Conservation (phyloP, 2,329 filamentous ascomycete species). For the Aquanectria penicillioides region DNA sequence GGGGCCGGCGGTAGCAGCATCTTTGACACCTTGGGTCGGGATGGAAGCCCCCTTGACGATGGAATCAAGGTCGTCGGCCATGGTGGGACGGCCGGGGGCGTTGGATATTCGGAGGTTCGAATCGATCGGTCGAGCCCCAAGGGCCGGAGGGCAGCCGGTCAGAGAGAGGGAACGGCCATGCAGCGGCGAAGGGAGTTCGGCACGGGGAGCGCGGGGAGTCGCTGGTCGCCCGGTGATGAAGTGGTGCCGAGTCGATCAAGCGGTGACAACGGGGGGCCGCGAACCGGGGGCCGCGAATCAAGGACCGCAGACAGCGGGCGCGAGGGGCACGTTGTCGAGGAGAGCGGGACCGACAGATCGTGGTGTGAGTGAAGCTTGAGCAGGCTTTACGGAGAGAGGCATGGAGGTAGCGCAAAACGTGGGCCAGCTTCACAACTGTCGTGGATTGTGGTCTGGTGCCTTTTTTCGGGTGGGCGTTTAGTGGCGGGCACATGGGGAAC, state of each 20-base stretch:
- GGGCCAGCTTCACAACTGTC: conserved; percentile 11
- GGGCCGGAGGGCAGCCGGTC: conserved; percentile 38
- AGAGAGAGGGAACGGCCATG: conserved; percentile 37
- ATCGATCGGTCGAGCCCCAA: conserved; percentile 13
- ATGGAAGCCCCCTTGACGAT: conserved; percentile 90
- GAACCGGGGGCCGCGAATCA: too few species aligned
- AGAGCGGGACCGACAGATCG: background rate
- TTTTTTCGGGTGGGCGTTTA: conserved; percentile 12
- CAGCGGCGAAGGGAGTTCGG: conserved; percentile 1
- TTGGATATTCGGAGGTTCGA: background rate
- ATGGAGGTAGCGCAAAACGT: conserved; percentile 9
- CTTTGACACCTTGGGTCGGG: conserved; percentile 63
- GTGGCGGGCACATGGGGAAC: conserved; percentile 10
- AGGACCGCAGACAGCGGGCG: background rate
- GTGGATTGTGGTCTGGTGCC: background rate
- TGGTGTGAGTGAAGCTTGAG: conserved; percentile 1
- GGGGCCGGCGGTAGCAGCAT: conserved; percentile 52
- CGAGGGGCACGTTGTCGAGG: background rate
- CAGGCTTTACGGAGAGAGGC: background rate
- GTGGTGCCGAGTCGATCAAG: conserved; percentile 13
- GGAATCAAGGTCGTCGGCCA: conserved; percentile 81
- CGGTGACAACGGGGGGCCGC: too few species aligned
- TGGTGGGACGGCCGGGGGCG: conserved; percentile 43
- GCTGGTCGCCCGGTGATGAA: conserved; percentile 20
- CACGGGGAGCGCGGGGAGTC: too few species aligned